Evolutionary conservation across 768 basidiomycete species (phyloP), one percentile per base, ranked within the genome.

Genomic region (Termitomyces sp.): DNA sequence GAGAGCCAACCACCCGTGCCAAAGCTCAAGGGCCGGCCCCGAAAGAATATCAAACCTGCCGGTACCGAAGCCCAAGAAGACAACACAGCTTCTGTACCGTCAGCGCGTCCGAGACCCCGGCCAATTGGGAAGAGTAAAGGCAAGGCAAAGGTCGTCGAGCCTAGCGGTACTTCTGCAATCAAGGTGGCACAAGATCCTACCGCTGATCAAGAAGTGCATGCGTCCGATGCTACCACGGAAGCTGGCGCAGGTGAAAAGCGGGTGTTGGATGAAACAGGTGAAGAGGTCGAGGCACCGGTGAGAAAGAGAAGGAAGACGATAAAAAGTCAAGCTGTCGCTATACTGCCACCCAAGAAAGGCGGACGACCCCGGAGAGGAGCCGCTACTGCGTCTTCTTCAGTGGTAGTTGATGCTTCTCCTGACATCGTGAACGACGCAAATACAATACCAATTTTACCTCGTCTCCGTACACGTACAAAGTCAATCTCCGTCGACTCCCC

Each of bases 51-150:
- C 4, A 34, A 7, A 52, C 6, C 48, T 18, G 13, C 61, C 16
- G 34, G 34, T 20, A 50, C 52, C 37, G 22, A 24, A 33, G 44
- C 33, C 3, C 47, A 51, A 41, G 58, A 63, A 47, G 61, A 60
- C 58, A 57, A 12, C 6, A 45, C 31, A 9, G 12, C 46, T 16
- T 20, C 47, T 22, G 42, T 18, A 20, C 51, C 58, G 15, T 54
- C 22, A 44, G 24, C 51, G 11, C 64, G 59, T 37, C 61, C 61
- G 34, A 61, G 51, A 62, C 61, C 68, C 33, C 60, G 66, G 30
- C 66, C 67, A 30, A 62, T 66, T 37, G 62, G 54, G 27, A 62
- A 64, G 50, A 55, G 57, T 24, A 68, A 67, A 52, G 61, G 66
- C 16, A 72, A 68, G 62, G 65, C 50, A 27, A 64, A 62, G 37